phyloP scores from a whole-genome alignment of 139 green algal species.

The Micromonas commoda region DNA sequence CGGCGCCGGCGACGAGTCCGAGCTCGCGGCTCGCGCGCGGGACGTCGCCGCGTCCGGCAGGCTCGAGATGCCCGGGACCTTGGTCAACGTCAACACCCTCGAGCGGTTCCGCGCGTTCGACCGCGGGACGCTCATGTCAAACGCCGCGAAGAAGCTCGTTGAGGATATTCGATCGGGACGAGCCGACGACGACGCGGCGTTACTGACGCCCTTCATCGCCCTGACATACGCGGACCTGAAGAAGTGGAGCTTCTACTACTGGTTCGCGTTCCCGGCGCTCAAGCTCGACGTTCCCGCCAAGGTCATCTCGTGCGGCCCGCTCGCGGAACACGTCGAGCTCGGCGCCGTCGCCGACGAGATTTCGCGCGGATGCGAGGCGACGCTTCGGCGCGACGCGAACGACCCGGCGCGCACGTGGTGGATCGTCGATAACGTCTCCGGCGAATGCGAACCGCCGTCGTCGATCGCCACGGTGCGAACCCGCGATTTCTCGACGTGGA shows the following conservation, averaged over 20 bases:
- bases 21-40: neutral
- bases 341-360: neutral
- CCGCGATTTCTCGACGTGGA: conserved; percentile 51
- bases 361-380: neutral
- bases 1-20: neutral
- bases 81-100: conserved; percentile 69
- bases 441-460: neutral
- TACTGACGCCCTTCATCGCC: conserved; percentile 60
- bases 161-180: conserved; percentile 50
- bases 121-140: conserved; percentile 19
- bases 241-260: conserved; percentile 75
- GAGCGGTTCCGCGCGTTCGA: conserved; percentile 58
- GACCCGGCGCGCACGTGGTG: conserved; percentile 1
- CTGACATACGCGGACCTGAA: conserved; percentile 86
- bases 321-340: neutral
- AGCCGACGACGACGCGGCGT: conserved; percentile 44
- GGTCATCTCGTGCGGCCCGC: neutral
- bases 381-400: neutral
- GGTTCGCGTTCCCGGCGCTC: conserved; percentile 49
- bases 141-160: conserved; percentile 48
- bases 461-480: neutral
- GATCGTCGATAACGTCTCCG: neutral
- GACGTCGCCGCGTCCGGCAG: conserved; percentile 10
- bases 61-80: conserved; percentile 5
- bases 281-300: conserved; percentile 4